A percentile compares a stretch with the other conserved stretches of the same genome.
phyloP scores from a whole-genome alignment of 148 eudicot genomes.

The Vaccinium darrowii region DNA sequence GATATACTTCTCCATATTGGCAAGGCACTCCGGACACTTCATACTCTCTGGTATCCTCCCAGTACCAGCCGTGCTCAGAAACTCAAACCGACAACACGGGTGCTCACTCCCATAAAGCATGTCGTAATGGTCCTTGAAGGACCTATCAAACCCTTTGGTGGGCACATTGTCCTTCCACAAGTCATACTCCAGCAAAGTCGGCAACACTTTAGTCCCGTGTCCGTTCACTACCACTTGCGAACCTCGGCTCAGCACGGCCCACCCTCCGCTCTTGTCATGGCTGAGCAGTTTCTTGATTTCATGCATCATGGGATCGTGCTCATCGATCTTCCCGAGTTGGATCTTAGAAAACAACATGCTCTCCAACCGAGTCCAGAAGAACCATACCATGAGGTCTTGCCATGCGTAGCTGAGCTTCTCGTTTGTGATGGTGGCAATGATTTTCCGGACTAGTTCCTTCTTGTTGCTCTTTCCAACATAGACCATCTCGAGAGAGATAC shows the following conservation, averaged over 20 bases:
- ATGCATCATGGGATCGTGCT: conserved; percentile 37
- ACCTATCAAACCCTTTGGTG: conserved; percentile 27
- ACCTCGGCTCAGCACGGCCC: conserved; percentile 55
- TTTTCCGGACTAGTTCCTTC: conserved; percentile 25
- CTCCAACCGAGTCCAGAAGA: conserved; percentile 61
- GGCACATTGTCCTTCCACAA: conserved; percentile 36
- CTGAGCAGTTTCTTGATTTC: conserved; percentile 52
- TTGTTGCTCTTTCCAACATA: conserved; percentile 43
- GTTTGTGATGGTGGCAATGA: conserved; percentile 22
- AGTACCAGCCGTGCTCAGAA: conserved; percentile 28
- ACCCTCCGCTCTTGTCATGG: conserved; percentile 44
- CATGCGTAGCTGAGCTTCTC: conserved; percentile 51
- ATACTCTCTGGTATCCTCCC: conserved; percentile 33
- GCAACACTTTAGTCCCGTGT: conserved; percentile 25
- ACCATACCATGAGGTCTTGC: conserved; percentile 53
- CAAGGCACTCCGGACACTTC: conserved; percentile 52
- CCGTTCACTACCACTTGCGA: conserved; percentile 36
- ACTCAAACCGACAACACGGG: conserved; percentile 46
- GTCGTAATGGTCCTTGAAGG: conserved; percentile 23
- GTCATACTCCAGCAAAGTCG: conserved; percentile 19
- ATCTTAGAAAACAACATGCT: conserved; percentile 71
- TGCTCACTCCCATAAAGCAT: conserved; percentile 15
- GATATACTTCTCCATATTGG: conserved; percentile 36
- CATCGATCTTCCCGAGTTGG: conserved; percentile 31
- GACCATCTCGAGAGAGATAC: conserved; percentile 44